Evolutionary conservation across 192 early-diverging fungal genomes (phyloP), one percentile per base, ranked within the genome.

Genomic region (Coemansia sp.): DNA sequence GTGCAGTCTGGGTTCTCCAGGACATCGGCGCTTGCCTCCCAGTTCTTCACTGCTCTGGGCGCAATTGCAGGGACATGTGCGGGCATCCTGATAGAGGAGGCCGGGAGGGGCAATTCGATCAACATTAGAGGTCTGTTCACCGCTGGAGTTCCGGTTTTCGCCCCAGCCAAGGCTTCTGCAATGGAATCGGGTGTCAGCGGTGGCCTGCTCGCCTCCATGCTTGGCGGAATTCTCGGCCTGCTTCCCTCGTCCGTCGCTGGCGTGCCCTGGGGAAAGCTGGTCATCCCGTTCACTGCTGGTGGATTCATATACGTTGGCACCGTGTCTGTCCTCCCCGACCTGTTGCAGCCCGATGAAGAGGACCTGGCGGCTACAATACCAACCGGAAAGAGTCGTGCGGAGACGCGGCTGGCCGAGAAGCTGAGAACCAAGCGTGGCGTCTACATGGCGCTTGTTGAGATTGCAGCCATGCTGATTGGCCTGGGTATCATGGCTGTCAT

Each of bases 271-370:
- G 86, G 89, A 60, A 88, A 93, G 75, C 79, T 92, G 61, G 91
- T 94, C 10, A 94, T 94, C 74, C 93, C 93, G 5, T 92, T 95
- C 56, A 92, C 93, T 10, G 92, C 93, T 0, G 93, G 93, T 39
- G 92, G 93, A 20, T 94, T 95, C 65, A 79, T 95, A 44, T 95
- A 95, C 54, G 90, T 95, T 66, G 92, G 92, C 19, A 92, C 91
- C 0, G 92, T 92, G 16, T 90, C 92, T 41, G 92, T 95, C 4
- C 86, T 95, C 46, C 92, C 93, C 1, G 92, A 93, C 71, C 81
- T 95, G 40, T 66, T 94, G 64, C 83, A 88, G 61, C 86, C 89
- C 13, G 79, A 87, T 37, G 87, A 88, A 32, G 41, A 37, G 76
- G 76, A 85, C 9, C 5, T 38, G 41, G 22, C 61, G 2, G 16